A percentile compares a stretch with the other conserved stretches of the same genome.
These are phyloP conservation scores for Stygiomarasmius scandens DNA, from an alignment of 1,284 basidiomycete genomes.

Conservation along the genomic window DNA sequence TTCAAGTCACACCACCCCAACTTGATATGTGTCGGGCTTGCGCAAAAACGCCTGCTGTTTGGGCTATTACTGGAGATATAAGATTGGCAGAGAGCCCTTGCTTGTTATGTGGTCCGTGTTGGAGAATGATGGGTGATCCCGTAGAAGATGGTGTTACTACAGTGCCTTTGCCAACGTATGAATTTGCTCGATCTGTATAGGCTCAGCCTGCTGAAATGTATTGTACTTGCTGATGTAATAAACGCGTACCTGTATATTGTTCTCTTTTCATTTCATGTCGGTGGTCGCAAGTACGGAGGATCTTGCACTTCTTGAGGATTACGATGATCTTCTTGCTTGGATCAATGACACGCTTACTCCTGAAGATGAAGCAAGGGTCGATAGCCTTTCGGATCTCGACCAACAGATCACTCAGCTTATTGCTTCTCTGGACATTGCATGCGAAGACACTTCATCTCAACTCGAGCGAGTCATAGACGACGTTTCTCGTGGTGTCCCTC, in stretches of 20 bases:
- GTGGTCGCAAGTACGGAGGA: constrained; percentile 4
- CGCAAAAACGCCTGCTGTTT: constrained; percentile 65
- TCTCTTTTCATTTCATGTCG: constrained; percentile 5
- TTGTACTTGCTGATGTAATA: background rate
- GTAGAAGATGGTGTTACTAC: constrained; percentile 46
- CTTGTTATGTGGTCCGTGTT: constrained; percentile 70
- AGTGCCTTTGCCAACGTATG: constrained; percentile 52
- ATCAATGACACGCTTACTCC: constrained; percentile 59
- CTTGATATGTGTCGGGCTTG: constrained; percentile 70
- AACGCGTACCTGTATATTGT: background rate
- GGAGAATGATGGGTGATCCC: constrained; percentile 66
- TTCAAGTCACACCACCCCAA: constrained; percentile 63
- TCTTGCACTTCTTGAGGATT: constrained; percentile 34
- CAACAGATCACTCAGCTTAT: constrained; percentile 74
- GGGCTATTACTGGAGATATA: constrained; percentile 68
- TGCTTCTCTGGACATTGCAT: constrained; percentile 77
- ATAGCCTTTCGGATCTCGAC: constrained; percentile 71
- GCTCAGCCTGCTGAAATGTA: too few species aligned
- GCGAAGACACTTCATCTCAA: constrained; percentile 82
- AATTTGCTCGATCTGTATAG: too few species aligned
- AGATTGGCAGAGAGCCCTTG: constrained; percentile 78
- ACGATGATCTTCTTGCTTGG: constrained; percentile 62
- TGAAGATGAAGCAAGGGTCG: constrained; percentile 31
- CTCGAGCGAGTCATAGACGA: constrained; percentile 89
- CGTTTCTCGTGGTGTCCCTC: constrained; percentile 84